phyloP scores from a whole-genome alignment of 495 filamentous ascomycete genomes.

The Staphylotrichum tortipilum region DNA sequence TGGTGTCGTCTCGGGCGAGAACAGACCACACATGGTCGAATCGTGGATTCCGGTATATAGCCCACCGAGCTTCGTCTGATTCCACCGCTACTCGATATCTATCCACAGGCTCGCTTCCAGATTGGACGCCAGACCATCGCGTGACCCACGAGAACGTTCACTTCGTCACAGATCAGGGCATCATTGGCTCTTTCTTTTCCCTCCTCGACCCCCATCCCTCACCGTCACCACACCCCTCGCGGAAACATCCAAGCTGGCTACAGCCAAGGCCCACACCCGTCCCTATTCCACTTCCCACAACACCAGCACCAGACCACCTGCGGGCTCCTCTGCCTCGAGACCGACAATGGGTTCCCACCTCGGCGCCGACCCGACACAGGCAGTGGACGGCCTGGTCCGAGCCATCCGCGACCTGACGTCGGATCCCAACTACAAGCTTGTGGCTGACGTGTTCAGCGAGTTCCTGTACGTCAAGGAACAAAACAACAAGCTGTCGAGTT shows the following conservation, averaged over 20 bases:
- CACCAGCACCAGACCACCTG: constrained; percentile 3
- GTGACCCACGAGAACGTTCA: constrained; percentile 10
- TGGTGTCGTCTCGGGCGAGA: constrained; percentile 1
- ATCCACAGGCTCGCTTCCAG: not conserved
- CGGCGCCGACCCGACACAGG: constrained; percentile 22
- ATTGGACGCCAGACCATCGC: constrained; percentile 16
- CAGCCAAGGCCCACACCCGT: constrained; percentile 1
- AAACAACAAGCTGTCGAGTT: constrained; percentile 25
- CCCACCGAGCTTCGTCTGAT: constrained; percentile 6
- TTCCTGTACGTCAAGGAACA: constrained; percentile 31
- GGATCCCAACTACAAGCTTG: constrained; percentile 32
- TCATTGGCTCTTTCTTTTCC: not conserved
- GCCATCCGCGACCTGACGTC: constrained; percentile 31
- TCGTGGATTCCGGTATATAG: constrained; percentile 10
- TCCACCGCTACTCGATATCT: constrained; percentile 3
- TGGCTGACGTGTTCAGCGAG: constrained; percentile 33
- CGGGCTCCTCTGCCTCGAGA: constrained; percentile 5
- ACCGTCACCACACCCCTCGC: not conserved
- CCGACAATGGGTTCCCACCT: constrained; percentile 18
- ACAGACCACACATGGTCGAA: not conserved
- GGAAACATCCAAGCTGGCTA: constrained; percentile 17
- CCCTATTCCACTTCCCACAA: not conserved
- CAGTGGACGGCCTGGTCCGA: constrained; percentile 29
- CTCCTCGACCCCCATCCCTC: not conserved
- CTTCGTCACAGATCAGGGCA: not conserved